Evolutionary conservation across 305 asterid genomes (phyloP).

Genomic region (Petunia hybrid): DNA sequence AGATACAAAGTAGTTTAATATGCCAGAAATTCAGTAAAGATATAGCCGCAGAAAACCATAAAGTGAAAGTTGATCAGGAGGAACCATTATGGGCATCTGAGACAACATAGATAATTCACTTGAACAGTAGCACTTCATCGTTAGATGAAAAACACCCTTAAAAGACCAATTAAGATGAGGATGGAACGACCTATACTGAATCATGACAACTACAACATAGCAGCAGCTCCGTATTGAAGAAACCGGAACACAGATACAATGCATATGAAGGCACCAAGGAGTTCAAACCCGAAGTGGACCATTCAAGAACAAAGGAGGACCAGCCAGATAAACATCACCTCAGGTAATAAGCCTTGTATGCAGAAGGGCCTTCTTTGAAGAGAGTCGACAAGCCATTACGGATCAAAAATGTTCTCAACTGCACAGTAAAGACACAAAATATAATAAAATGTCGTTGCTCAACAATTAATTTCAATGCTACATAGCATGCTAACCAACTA

Average conservation of each 20-base stretch:
- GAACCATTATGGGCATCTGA: slow-evolving; percentile 21
- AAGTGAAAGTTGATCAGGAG: background rate
- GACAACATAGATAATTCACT: slow-evolving; percentile 1
- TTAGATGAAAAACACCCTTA: slow-evolving; percentile 2
- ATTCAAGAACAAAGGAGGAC: slow-evolving; percentile 36
- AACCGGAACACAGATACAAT: slow-evolving; percentile 3
- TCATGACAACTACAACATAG: background rate
- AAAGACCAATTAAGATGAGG: background rate
- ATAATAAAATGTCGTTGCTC: slow-evolving; percentile 26
- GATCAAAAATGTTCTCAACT: slow-evolving; percentile 92
- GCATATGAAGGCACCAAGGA: slow-evolving; percentile 26
- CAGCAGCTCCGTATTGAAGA: background rate
- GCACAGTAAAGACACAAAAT: slow-evolving; percentile 42
- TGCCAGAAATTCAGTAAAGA: background rate
- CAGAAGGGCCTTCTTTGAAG: slow-evolving; percentile 92
- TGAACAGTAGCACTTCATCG: slow-evolving; percentile 12
- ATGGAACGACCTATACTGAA: background rate
- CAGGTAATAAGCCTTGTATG: slow-evolving; percentile 89
- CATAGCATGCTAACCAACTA: slow-evolving; percentile 5
- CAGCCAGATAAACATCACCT: slow-evolving; percentile 52
- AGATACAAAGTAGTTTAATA: background rate
- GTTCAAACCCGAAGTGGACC: background rate
- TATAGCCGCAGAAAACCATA: background rate
- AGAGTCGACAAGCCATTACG: slow-evolving; percentile 93
- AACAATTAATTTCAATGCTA: background rate